Evolutionary conservation across 2,329 filamentous ascomycete genomes (phyloP).

Genomic region (Verticillium nubilum): DNA sequence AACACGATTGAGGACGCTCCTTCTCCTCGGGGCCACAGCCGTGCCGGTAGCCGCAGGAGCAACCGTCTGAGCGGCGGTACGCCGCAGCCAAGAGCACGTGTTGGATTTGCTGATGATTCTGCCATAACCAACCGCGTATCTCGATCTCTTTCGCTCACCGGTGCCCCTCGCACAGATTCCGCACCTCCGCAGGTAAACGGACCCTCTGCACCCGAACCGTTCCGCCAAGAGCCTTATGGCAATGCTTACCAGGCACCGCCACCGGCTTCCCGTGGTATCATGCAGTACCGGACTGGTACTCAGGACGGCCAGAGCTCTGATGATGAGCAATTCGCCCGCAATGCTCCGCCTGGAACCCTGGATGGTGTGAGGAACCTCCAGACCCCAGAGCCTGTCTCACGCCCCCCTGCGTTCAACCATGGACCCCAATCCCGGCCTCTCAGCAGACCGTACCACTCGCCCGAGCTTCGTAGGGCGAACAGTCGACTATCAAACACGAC

Average conservation of each 20-base stretch:
- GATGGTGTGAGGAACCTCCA: slow-evolving; percentile 50
- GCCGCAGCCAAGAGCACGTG: slow-evolving; percentile 32
- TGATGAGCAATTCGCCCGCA: slow-evolving; percentile 39
- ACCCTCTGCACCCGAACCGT: slow-evolving; percentile 15
- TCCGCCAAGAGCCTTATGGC: slow-evolving; percentile 20
- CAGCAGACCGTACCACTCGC: slow-evolving; percentile 65
- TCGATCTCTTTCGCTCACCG: slow-evolving; percentile 43
- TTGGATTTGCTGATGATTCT: slow-evolving; percentile 54
- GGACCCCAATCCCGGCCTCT: slow-evolving; percentile 64
- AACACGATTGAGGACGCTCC: slow-evolving; percentile 47
- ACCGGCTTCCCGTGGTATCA: slow-evolving; percentile 30
- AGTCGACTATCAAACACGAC: slow-evolving; percentile 80
- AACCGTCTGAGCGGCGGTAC: slow-evolving; percentile 46
- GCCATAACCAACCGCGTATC: slow-evolving; percentile 42
- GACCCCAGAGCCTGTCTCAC: slow-evolving; percentile 70
- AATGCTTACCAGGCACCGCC: slow-evolving; percentile 26
- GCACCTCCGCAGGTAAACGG: slow-evolving; percentile 38
- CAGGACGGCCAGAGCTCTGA: slow-evolving; percentile 53
- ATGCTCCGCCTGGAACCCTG: slow-evolving; percentile 42
- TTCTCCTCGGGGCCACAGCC: slow-evolving; percentile 23
- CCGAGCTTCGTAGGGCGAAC: slow-evolving; percentile 74
- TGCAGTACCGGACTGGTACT: slow-evolving; percentile 37
- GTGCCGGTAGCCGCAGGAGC: slow-evolving; percentile 45
- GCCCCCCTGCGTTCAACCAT: slow-evolving; percentile 76
- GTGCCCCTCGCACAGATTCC: slow-evolving; percentile 43